These are phyloP conservation scores for Dentipellis sp. DNA, from an alignment of 768 basidiomycete genomes.

Conservation along the genomic window DNA sequence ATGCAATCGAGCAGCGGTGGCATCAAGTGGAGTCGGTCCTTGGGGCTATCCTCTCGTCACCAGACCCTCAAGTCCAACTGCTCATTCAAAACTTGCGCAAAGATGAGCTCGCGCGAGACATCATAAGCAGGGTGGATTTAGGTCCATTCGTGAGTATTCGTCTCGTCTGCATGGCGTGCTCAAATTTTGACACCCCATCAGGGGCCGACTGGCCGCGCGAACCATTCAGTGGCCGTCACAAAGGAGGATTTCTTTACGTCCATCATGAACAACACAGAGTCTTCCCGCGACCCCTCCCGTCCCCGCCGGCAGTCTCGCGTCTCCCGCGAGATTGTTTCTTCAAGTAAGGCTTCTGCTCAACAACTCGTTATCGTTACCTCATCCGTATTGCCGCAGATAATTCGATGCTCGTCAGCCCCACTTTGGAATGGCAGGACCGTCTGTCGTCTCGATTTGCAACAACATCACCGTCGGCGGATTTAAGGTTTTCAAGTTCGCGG, in stretches of 20 bases:
- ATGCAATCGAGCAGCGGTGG: conserved; percentile 87
- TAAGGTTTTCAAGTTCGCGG: not conserved
- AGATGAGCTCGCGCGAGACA: conserved; percentile 71
- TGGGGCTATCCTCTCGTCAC: conserved; percentile 69
- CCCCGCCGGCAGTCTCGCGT: conserved; percentile 67
- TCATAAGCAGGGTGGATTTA: conserved; percentile 65
- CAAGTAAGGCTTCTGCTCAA: conserved; percentile 29
- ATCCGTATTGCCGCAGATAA: conserved; percentile 32
- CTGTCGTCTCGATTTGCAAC: conserved; percentile 43
- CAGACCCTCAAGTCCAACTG: conserved; percentile 52
- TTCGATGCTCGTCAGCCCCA: conserved; percentile 53
- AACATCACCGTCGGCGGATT: not conserved
- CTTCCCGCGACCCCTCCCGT: conserved; percentile 44
- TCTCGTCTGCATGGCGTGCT: conserved; percentile 1
- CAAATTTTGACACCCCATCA: conserved; percentile 19
- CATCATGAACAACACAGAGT: conserved; percentile 51
- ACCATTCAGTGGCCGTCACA: conserved; percentile 50
- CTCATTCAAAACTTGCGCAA: conserved; percentile 55
- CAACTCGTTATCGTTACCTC: not conserved
- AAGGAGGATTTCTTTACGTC: conserved; percentile 77
- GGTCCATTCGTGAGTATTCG: conserved; percentile 61
- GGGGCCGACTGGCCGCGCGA: conserved; percentile 62
- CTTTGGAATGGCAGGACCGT: conserved; percentile 72
- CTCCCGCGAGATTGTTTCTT: conserved; percentile 74
- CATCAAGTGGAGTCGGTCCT: conserved; percentile 90